Base-by-base conservation (phyloP, 148 eudicot genomes). In the Rheum nobile region DNA sequence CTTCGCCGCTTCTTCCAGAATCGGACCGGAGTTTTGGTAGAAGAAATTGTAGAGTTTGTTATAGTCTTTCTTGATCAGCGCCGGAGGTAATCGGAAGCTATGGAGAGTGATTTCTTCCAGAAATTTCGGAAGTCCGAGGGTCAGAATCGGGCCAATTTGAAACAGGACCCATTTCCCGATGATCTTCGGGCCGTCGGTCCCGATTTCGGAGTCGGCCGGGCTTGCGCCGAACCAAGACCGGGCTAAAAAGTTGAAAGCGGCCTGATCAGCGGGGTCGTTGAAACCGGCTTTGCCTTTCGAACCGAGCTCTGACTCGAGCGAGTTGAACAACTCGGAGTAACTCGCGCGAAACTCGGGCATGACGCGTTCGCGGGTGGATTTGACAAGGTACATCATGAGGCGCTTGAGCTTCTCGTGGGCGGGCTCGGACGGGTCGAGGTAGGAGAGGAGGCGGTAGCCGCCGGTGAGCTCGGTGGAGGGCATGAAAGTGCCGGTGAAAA, bases 351-450 rank as follows among this genome's bases (percentile, higher is more conserved):
- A 95, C 73, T 88, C 97, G 7, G 98, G 98, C 8, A 95, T 69
- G 4, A 95, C 86, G 0, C 77, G 73, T 22, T 84, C 76, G 22
- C 96, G 88, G 3, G 89, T 71, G 0, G 85, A 72, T 8, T 74
- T 77, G 1, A 91, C 77, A 0, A 88, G 74, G 39, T 63, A 77
- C 67, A 95, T 88, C 77, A 95, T 71, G 4, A 95, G 79, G 1
- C 52, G 42, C 71, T 95, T 95, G n/a, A 95, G 85, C 75, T 83
- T 86, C 41, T 59, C 92, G 81, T 95, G 98, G 32, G 26, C 82
- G 7, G 97, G 96, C 29, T 95, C 97, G 0, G 93, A 84, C 4
- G 98, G 98, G 81, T 95, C 98, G 0, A 95, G 87, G 72, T 83
- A 95, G 9, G 98, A 87, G 4, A 95, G 84, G 0, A 83, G 73